phyloP scores from a whole-genome alignment of 1,139 yeast genomes.

The Blastobotrys proliferans region DNA sequence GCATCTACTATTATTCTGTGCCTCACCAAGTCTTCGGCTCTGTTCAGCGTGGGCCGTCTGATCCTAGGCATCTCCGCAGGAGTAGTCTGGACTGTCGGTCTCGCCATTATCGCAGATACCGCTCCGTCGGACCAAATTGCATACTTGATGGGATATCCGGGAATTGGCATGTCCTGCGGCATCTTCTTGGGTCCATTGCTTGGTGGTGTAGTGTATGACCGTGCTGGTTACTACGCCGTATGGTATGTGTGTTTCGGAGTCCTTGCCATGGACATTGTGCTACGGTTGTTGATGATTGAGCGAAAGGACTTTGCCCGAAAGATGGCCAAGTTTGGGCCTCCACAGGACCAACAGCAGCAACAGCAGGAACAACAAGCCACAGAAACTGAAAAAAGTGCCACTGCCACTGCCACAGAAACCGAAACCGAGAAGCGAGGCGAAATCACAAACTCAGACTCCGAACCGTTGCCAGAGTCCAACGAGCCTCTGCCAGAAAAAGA shows the following conservation, averaged over 20 bases:
- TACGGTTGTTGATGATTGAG: slow-evolving; percentile 35
- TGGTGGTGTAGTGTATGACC: slow-evolving; percentile 37
- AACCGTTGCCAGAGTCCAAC: too few species aligned
- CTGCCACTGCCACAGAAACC: background rate
- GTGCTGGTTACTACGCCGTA: slow-evolving; percentile 35
- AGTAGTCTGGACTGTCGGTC: slow-evolving; percentile 39
- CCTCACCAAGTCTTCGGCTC: slow-evolving; percentile 27
- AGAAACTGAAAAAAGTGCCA: background rate
- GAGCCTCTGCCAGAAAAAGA: background rate
- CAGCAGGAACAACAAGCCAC: background rate
- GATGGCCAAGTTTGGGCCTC: slow-evolving; percentile 12
- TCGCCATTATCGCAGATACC: slow-evolving; percentile 35
- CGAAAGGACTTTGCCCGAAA: slow-evolving; percentile 14
- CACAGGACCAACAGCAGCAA: too few species aligned
- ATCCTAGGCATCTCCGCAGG: slow-evolving; percentile 37
- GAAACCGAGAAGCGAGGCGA: background rate
- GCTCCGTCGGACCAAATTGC: slow-evolving; percentile 28
- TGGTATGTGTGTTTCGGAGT: slow-evolving; percentile 34
- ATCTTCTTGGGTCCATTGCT: slow-evolving; percentile 35
- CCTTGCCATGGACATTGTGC: slow-evolving; percentile 30
- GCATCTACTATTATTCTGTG: slow-evolving; percentile 33
- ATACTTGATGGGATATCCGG: slow-evolving; percentile 32
- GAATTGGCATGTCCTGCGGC: slow-evolving; percentile 33
- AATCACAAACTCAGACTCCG: background rate
- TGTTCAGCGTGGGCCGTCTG: slow-evolving; percentile 34